A percentile compares a stretch with the other conserved stretches of the same genome.
phyloP scores from a whole-genome alignment of 768 basidiomycete genomes.

The Termitomyces sp. region DNA sequence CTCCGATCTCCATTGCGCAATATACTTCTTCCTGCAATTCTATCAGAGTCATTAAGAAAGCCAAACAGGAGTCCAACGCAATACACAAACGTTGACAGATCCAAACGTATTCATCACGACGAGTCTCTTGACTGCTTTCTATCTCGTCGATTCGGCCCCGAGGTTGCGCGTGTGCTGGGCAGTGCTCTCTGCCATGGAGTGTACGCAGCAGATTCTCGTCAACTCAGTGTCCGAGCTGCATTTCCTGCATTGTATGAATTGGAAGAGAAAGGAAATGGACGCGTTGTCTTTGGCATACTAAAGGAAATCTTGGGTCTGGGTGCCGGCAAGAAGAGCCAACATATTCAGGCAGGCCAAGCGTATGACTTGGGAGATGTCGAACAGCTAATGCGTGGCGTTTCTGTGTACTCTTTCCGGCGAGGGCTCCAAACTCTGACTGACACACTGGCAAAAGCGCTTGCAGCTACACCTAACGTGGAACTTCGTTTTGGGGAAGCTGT shows the following conservation, averaged over 20 bases:
- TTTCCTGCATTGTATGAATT: slow-evolving; percentile 72
- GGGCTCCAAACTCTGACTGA: slow-evolving; percentile 67
- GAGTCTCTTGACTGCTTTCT: slow-evolving; percentile 82
- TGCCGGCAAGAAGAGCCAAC: slow-evolving; percentile 8
- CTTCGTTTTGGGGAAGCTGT: slow-evolving; percentile 41
- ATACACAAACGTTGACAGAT: neutral
- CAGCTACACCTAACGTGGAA: slow-evolving; percentile 47
- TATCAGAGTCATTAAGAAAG: slow-evolving; percentile 52
- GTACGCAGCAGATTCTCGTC: slow-evolving; percentile 80
- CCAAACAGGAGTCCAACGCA: slow-evolving; percentile 26
- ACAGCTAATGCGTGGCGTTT: slow-evolving; percentile 46
- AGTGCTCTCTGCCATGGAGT: slow-evolving; percentile 89
- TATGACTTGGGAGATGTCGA: slow-evolving; percentile 47
- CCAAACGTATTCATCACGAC: slow-evolving; percentile 31
- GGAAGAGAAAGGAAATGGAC: slow-evolving; percentile 63
- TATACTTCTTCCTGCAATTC: slow-evolving; percentile 45
- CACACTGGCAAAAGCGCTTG: slow-evolving; percentile 45
- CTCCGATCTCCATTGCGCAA: slow-evolving; percentile 33
- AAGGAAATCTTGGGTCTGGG: slow-evolving; percentile 14
- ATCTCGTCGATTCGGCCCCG: slow-evolving; percentile 61
- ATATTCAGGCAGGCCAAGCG: slow-evolving; percentile 12
- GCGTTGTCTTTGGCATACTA: slow-evolving; percentile 58
- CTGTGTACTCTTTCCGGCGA: slow-evolving; percentile 77
- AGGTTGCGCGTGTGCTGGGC: slow-evolving; percentile 69
- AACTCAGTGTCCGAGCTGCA: slow-evolving; percentile 68